These are phyloP conservation scores for Penicillium silybi DNA, from an alignment of 495 filamentous ascomycete species.

Conservation along the genomic window DNA sequence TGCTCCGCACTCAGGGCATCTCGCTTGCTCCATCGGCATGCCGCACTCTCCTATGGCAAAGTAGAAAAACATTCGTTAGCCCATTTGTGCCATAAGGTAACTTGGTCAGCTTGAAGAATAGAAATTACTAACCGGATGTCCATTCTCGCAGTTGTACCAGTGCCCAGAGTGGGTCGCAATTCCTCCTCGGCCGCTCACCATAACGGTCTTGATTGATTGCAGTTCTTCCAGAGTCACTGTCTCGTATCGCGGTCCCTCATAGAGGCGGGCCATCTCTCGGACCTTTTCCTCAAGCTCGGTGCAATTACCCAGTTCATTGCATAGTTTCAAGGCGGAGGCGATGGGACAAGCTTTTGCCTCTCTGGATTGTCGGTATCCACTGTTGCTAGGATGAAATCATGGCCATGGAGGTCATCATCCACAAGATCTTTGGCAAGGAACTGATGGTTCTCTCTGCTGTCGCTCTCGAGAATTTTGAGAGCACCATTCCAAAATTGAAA, in stretches of 20 bases:
- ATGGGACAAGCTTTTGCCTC: not conserved
- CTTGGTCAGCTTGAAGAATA: not conserved
- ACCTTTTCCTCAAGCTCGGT: constrained; percentile 5
- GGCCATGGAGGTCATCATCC: constrained; percentile 6
- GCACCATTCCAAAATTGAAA: constrained; percentile 12
- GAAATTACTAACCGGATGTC: constrained; percentile 11
- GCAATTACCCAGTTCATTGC: constrained; percentile 1
- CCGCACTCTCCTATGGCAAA: constrained; percentile 19
- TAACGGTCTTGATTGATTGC: constrained; percentile 7
- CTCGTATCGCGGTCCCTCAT: constrained; percentile 8
- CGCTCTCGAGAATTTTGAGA: constrained; percentile 12
- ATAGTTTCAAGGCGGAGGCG: not conserved
- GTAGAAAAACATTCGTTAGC: constrained; percentile 4
- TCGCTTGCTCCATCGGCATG: constrained; percentile 13
- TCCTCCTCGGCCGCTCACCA: constrained; percentile 11
- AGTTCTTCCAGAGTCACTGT: constrained; percentile 10
- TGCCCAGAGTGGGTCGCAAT: constrained; percentile 15
- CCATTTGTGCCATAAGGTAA: not conserved
- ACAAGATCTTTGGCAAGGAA: constrained; percentile 12
- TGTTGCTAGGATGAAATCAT: constrained; percentile 12
- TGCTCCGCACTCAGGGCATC: constrained; percentile 12
- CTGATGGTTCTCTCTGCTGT: constrained; percentile 10
- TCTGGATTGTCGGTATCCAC: not conserved
- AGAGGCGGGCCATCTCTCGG: constrained; percentile 8
- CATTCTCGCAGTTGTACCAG: constrained; percentile 18